A percentile compares a stretch with the other conserved stretches of the same genome.
These are phyloP conservation scores for Penicillium cosmopolitanum DNA, from an alignment of 495 filamentous ascomycete genomes.

Conservation along the genomic window DNA sequence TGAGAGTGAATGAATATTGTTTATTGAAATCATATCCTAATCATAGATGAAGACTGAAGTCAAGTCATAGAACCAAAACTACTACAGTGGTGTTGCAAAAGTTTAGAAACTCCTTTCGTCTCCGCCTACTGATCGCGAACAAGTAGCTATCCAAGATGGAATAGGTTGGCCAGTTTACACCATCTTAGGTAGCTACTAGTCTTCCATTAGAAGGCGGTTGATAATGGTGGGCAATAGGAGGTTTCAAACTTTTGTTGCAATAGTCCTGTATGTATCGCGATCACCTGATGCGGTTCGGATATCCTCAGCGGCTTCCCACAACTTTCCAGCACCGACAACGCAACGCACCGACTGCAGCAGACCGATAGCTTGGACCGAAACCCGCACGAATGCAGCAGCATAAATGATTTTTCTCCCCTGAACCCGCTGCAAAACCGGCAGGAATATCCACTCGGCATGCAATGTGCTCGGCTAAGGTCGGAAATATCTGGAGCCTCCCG, in stretches of 20 bases:
- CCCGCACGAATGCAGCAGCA: neutral
- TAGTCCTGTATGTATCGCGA: no score
- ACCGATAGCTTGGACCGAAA: slow-evolving; percentile 11
- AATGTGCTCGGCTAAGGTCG: slow-evolving; percentile 28
- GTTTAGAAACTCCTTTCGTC: no score
- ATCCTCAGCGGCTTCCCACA: neutral
- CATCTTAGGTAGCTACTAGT: no score
- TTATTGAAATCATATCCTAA: neutral
- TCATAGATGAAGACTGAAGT: no score
- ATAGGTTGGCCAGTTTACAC: no score
- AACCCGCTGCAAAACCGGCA: slow-evolving; percentile 5
- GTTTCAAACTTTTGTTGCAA: no score
- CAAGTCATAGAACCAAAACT: no score
- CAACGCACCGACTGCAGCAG: neutral
- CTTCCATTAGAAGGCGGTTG: no score
- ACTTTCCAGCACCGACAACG: neutral
- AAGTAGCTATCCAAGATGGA: no score
- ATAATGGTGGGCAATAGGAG: no score
- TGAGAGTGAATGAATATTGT: neutral
- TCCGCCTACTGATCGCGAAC: no score
- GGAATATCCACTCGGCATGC: slow-evolving; percentile 16
- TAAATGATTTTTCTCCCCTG: neutral
- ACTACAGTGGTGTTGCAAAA: no score
- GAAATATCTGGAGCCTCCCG: slow-evolving; percentile 31
- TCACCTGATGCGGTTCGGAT: slow-evolving; percentile 3